Conservation (phyloP, 2,329 filamentous ascomycete genomes). For the Cryphonectria carpinicola region DNA sequence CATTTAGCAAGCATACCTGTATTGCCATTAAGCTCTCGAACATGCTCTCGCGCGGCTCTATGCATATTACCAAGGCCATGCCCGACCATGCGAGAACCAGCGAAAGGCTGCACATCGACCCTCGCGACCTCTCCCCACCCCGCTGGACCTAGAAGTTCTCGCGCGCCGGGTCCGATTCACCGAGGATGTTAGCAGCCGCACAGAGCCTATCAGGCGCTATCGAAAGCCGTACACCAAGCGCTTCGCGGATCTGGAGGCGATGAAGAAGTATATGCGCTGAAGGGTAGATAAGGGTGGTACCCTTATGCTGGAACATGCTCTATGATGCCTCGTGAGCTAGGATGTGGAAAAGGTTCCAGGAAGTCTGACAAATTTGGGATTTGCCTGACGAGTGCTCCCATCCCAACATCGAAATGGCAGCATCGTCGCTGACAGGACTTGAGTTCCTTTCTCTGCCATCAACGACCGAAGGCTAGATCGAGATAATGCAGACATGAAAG, state of each 20-base stretch:
- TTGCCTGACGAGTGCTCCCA: neutral
- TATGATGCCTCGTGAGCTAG: slow-evolving; percentile 46
- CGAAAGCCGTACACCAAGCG: neutral
- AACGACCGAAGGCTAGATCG: too few species aligned
- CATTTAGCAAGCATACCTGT: neutral
- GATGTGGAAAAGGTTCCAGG: too few species aligned
- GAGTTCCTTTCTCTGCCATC: too few species aligned
- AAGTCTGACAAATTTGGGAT: too few species aligned
- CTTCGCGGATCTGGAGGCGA: too few species aligned
- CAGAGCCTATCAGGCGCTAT: slow-evolving; percentile 4
- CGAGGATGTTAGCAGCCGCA: neutral
- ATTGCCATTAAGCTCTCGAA: neutral
- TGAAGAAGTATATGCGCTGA: too few species aligned
- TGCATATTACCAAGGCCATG: neutral
- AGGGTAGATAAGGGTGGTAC: slow-evolving; percentile 12
- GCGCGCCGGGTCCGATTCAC: slow-evolving; percentile 11
- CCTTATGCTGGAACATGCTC: slow-evolving; percentile 43
- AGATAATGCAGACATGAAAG: neutral
- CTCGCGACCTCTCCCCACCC: neutral
- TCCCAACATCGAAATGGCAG: neutral
- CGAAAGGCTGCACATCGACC: too few species aligned
- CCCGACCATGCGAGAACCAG: neutral
- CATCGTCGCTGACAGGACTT: too few species aligned
- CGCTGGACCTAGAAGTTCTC: slow-evolving; percentile 18
- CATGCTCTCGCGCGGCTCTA: slow-evolving; percentile 4